Base-by-base conservation (phyloP, 768 basidiomycete genomes). In the Termitomyces sp. region DNA sequence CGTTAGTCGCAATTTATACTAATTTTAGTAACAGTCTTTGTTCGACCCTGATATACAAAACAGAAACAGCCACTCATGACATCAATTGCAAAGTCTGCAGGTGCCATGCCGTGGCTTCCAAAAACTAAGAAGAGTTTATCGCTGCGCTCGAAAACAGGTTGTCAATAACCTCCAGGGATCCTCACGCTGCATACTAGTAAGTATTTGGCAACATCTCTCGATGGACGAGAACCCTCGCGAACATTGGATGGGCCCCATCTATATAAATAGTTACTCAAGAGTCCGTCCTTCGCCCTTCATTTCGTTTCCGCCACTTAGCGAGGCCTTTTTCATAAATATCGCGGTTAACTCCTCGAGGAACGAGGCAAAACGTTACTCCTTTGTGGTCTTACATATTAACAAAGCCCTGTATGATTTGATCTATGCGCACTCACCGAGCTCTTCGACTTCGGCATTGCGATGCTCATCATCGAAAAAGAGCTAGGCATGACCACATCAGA, bases 281-380 rank as follows among this genome's bases (percentile, higher is more conserved):
- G 31, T 25, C 41, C 10, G n/a, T 52, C 44, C 47, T 19, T 49
- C 53, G 4, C 46, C n/a, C 66, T 17, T 71, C 67, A 59, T 75
- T 74, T 50, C 77, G 72, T 53, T 68, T 81, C 60, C 89, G 75
- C 94, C 94, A 97, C 52, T 81, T 74, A 19, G 64, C 71, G 31
- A 96, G 69, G 0, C 94, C 94, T n/a, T 78, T 71, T 61, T 89
- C 84, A 65, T 91, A 92, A 5, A 76, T 71, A n/a, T 75, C 68
- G 47, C 77, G 71, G 61, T 84, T 78, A 29, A 92, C 62, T 0
- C 92, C 92, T 21, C 75, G 68, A 2, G 73, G 70, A 5, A 91
- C 88, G n/a, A 89, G 81, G 54, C 82, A 75, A 71, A 96, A 94
- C 0, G 90, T 92, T 3, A 95, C 91, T 3, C 94, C 92, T n/a